Percentiles rank a stretch among this genome's conserved stretches.
Conservation (phyloP, 371 early-diverging fungal genomes). For the Apophysomyces ossiformis region DNA sequence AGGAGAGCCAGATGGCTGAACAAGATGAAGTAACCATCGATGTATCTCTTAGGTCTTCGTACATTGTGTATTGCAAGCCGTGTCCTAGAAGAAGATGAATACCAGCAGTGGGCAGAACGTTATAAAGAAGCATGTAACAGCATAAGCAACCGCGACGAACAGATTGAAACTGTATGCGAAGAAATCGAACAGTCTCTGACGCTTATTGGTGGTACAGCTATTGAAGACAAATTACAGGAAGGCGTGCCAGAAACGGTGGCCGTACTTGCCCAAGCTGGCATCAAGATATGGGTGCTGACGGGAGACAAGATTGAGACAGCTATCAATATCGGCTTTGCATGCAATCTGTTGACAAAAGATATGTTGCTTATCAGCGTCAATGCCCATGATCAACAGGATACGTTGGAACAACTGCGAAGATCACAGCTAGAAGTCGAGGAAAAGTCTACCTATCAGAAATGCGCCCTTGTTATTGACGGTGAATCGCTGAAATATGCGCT, state of each 20-base stretch:
- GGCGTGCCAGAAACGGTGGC: slow-evolving; percentile 95
- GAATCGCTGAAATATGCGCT: slow-evolving; percentile 84
- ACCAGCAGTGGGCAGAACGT: slow-evolving; percentile 75
- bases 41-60: slow-evolving; percentile 69
- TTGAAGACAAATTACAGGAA: slow-evolving; percentile 93
- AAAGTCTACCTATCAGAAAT: slow-evolving; percentile 33
- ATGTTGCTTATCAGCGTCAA: slow-evolving; percentile 77
- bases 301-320: slow-evolving; percentile 99
- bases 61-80: slow-evolving; percentile 90
- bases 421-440: slow-evolving; percentile 42
- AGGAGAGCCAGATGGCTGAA: neutral
- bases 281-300: slow-evolving; percentile 98
- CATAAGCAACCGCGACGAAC: slow-evolving; percentile 79
- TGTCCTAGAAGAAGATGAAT: slow-evolving; percentile 75
- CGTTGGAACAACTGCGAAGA: slow-evolving; percentile 56
- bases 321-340: slow-evolving; percentile 94
- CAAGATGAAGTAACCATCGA: neutral
- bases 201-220: slow-evolving; percentile 85
- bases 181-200: slow-evolving; percentile 75
- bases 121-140: slow-evolving; percentile 84
- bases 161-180: slow-evolving; percentile 84
- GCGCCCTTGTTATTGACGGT: slow-evolving; percentile 93
- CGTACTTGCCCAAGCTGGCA: slow-evolving; percentile 86
- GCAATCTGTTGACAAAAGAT: slow-evolving; percentile 69
- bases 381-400: slow-evolving; percentile 64